Percentiles rank a stretch among this genome's conserved stretches.
Evolutionary conservation across 371 early-diverging fungal genomes (phyloP).

Genomic region (Mucor lusitanicus): DNA sequence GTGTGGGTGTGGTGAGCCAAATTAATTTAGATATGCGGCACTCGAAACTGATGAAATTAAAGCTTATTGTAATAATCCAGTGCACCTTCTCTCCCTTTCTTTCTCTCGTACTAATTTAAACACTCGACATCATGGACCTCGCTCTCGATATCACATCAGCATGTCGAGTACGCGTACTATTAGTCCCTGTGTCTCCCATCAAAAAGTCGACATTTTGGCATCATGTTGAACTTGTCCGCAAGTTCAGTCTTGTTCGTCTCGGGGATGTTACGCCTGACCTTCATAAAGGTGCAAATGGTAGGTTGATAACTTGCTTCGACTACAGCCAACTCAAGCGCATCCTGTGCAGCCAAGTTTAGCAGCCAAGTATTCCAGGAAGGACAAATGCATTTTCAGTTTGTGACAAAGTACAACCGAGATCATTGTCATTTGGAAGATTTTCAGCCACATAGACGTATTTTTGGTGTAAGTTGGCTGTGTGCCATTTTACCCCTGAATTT

Average conservation of each 20-base stretch:
- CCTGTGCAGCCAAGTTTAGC: conserved; percentile 21
- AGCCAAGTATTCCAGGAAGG: conserved; percentile 64
- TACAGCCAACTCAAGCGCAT: background rate
- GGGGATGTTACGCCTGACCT: conserved; percentile 67
- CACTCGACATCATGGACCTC: conserved; percentile 36
- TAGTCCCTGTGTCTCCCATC: conserved; percentile 80
- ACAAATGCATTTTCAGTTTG: conserved; percentile 76
- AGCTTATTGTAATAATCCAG: background rate
- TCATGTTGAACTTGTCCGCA: conserved; percentile 67
- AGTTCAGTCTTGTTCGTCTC: conserved; percentile 58
- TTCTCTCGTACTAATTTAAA: background rate
- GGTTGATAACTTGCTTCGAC: background rate
- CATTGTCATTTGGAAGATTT: conserved; percentile 74
- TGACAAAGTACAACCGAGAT: conserved; percentile 67
- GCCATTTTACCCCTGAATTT: background rate
- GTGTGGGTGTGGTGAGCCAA: too few relatives aligned
- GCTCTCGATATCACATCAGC: conserved; percentile 61
- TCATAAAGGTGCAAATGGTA: conserved; percentile 54
- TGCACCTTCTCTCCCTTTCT: too few relatives aligned
- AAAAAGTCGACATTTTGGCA: conserved; percentile 68
- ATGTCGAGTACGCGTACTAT: conserved; percentile 69
- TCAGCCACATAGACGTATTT: conserved; percentile 74
- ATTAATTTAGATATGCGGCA: background rate
- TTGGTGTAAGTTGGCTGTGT: conserved; percentile 59
- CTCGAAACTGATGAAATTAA: background rate